Base-by-base conservation (phyloP, 2,329 filamentous ascomycete species). In the Trichoderma simmonsii region DNA sequence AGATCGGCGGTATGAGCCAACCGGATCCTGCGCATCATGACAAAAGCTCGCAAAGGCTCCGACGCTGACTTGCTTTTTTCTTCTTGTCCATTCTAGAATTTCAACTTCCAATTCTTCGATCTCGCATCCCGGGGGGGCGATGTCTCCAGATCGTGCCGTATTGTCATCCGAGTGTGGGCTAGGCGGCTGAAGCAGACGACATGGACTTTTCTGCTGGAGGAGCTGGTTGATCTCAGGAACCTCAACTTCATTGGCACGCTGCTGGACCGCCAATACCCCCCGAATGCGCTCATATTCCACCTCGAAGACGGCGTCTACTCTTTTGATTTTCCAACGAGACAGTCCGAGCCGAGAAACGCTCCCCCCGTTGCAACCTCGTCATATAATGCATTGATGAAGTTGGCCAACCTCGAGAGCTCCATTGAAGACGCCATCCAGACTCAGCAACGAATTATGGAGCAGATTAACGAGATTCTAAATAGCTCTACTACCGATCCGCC, bases 341-440 rank as follows among this genome's bases (percentile, higher is more conserved):
- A 82, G 18, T 79, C 83, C n/a, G 83, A 85, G 3, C 87, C 88
- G 0, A 89, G 87, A 74, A 83, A 87, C 28, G 85, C 86, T 6
- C 81, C 85, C 1, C 76, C 84, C 3, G 79, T 88, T 0, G 83
- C 88, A 0, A 94, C 92, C 0, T 94, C 94, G 0, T 94, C 94
- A 0, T 98, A 97, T 80, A 94, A 94, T 77, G 90, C 93, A 2
- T 85, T 98, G 24, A 95, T 98, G 91, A 91, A 93, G 73, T 86
- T 98, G 12, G 91, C 93, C 6, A 97, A 95, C 72, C 86, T 98
- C 18, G 94, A 97, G 74, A 93, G 92, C 79, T 97, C 94, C 70
- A 93, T 98, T 28, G 94, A 97, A 79, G 95, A 98, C 80, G 94
- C 94, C 1, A 83, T 97, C 11, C 88, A 90, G 1, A 97, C 93